phyloP scores from a whole-genome alignment of 1,139 yeast genomes.

The Nakaseomyces nivariensis region DNA sequence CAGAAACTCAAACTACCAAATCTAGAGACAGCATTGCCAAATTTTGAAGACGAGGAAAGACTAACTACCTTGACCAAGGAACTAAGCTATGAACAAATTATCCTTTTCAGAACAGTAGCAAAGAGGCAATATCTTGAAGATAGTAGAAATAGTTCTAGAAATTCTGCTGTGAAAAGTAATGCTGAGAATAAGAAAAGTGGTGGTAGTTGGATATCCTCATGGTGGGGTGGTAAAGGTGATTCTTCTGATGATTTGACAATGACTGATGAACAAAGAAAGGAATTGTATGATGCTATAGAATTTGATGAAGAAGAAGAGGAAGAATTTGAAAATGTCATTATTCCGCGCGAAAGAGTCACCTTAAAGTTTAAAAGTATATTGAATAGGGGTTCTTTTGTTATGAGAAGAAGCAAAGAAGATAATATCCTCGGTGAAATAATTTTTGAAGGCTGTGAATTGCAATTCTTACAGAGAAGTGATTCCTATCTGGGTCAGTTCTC shows the following conservation, averaged over 20 bases:
- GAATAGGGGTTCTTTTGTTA: slow-evolving; percentile 65
- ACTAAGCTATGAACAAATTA: slow-evolving; percentile 66
- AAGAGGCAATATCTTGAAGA: slow-evolving; percentile 41
- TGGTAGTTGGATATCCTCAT: slow-evolving; percentile 49
- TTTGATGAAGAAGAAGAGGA: slow-evolving; percentile 71
- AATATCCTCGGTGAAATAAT: slow-evolving; percentile 61
- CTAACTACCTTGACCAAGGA: slow-evolving; percentile 48
- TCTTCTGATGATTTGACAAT: slow-evolving; percentile 32
- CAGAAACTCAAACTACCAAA: slow-evolving; percentile 35
- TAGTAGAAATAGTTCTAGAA: not conserved
- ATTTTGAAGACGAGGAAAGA: slow-evolving; percentile 31
- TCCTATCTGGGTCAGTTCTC: slow-evolving; percentile 66
- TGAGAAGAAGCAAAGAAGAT: slow-evolving; percentile 35
- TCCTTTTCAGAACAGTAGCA: slow-evolving; percentile 76
- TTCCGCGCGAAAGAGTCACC: slow-evolving; percentile 66
- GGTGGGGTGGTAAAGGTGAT: slow-evolving; percentile 40
- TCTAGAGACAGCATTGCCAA: slow-evolving; percentile 22
- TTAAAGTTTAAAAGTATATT: slow-evolving; percentile 59
- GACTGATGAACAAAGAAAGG: slow-evolving; percentile 65
- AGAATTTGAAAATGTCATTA: slow-evolving; percentile 43
- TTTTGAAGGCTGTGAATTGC: slow-evolving; percentile 74
- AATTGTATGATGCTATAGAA: slow-evolving; percentile 87
- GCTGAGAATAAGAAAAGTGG: slow-evolving; percentile 4
- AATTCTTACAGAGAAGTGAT: slow-evolving; percentile 67
- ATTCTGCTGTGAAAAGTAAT: not conserved